These are phyloP conservation scores for Yamadazyma laniorum DNA, from an alignment of 805 yeast genomes.

Conservation along the genomic window DNA sequence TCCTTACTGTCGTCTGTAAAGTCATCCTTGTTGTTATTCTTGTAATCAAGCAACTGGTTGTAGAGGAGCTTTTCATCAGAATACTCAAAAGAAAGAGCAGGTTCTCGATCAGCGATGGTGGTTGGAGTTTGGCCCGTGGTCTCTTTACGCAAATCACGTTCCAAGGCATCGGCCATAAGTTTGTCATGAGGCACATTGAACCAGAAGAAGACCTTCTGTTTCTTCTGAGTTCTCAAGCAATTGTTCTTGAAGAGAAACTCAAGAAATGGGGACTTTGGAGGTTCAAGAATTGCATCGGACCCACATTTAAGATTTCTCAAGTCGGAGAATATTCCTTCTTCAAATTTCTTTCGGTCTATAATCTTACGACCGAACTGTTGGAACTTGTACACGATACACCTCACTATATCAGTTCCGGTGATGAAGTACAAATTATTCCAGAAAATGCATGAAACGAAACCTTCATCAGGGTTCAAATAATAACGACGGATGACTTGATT, in stretches of 20 bases:
- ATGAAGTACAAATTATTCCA: slow-evolving; percentile 90
- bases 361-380: slow-evolving; percentile 86
- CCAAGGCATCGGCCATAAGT: slow-evolving; percentile 88
- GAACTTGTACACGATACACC: slow-evolving; percentile 85
- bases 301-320: slow-evolving; percentile 83
- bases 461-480: slow-evolving; percentile 82
- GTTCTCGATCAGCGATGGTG: slow-evolving; percentile 70
- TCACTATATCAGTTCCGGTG: slow-evolving; percentile 94
- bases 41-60: slow-evolving; percentile 46
- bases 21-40: slow-evolving; percentile 8
- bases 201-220: slow-evolving; percentile 97
- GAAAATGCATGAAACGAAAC: slow-evolving; percentile 85
- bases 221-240: slow-evolving; percentile 91
- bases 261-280: slow-evolving; percentile 80
- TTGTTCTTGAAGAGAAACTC: slow-evolving; percentile 81
- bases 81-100: slow-evolving; percentile 73
- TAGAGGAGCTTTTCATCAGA: slow-evolving; percentile 51
- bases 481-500: slow-evolving; percentile 85
- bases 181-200: slow-evolving; percentile 92
- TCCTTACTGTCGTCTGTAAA: slow-evolving; percentile 9
- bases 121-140: slow-evolving; percentile 59
- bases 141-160: slow-evolving; percentile 86
- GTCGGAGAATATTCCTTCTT: slow-evolving; percentile 94
- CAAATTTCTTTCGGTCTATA: slow-evolving; percentile 86
- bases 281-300: slow-evolving; percentile 81